phyloP scores from a whole-genome alignment of 495 filamentous ascomycete genomes.

The Aspergillus steynii region DNA sequence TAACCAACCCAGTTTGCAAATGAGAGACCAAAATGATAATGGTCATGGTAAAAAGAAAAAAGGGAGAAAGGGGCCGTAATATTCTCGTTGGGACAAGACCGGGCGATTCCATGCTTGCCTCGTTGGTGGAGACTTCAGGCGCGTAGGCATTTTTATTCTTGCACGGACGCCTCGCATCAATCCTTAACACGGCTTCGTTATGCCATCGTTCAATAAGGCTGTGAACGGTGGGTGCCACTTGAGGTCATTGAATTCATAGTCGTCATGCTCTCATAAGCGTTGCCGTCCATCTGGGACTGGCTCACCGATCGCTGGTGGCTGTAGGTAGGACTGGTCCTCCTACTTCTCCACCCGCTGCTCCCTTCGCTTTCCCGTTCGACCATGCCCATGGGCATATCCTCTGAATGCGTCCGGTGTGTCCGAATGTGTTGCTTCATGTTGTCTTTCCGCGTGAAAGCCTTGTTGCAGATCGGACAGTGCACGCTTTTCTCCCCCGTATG shows the following conservation, averaged over 20 bases:
- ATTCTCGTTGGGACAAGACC: not conserved
- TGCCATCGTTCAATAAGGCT: conserved; percentile 9
- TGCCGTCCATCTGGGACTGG: conserved; percentile 22
- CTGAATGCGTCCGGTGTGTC: conserved; percentile 62
- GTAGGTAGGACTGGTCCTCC: conserved; percentile 17
- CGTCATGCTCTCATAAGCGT: conserved; percentile 13
- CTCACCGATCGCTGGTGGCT: conserved; percentile 30
- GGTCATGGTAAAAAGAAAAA: not conserved
- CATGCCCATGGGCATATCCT: conserved; percentile 34
- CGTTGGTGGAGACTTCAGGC: not conserved
- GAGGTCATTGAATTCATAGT: conserved; percentile 9
- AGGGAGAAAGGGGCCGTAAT: not conserved
- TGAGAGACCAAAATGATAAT: conserved; percentile 1
- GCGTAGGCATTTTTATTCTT: not conserved
- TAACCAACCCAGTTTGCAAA: not conserved
- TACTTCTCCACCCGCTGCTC: conserved; percentile 15
- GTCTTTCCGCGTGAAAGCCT: conserved; percentile 93
- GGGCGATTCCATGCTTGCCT: too few relatives aligned
- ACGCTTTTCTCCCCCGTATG: conserved; percentile 96
- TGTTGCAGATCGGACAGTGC: conserved; percentile 83
- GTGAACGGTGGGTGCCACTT: conserved; percentile 11
- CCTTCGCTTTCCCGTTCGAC: conserved; percentile 30
- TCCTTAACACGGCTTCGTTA: conserved; percentile 8
- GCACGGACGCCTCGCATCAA: not conserved
- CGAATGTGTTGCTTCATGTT: conserved; percentile 98